phyloP scores from a whole-genome alignment of 192 early-diverging fungal species.

The Piromyces finnis region DNA sequence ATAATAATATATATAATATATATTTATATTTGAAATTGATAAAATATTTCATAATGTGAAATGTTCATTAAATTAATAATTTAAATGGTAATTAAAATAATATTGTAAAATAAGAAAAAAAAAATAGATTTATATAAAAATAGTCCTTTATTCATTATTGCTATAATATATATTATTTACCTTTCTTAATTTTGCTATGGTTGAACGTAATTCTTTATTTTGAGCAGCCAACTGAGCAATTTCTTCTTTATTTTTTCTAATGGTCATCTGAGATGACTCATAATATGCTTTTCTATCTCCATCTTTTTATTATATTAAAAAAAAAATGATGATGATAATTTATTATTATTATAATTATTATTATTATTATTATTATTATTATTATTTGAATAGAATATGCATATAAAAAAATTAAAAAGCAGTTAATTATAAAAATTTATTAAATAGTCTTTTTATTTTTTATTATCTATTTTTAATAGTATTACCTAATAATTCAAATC shows the following conservation, averaged over 20 bases:
- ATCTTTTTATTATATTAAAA: slow-evolving; percentile 16
- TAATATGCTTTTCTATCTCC: slow-evolving; percentile 46
- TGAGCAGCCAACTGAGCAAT: slow-evolving; percentile 18
- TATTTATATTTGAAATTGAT: no score
- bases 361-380: slow-evolving; percentile 4
- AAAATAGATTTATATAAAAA: no score
- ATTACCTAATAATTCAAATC: slow-evolving; percentile 34
- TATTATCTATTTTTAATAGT: no score
- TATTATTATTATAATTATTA: slow-evolving; percentile 1
- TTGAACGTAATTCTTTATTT: slow-evolving; percentile 34
- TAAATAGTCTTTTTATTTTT: no score
- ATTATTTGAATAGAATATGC: no score
- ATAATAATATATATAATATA: no score
- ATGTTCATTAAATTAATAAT: no score
- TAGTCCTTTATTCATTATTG: slow-evolving; percentile 19
- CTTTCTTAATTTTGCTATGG: slow-evolving; percentile 36
- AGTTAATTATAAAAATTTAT: no score
- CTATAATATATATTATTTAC: slow-evolving; percentile 3
- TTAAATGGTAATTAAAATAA: no score
- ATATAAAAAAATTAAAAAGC: neutral
- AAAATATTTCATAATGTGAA: no score
- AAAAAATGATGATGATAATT: no score
- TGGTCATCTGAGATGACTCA: slow-evolving; percentile 41
- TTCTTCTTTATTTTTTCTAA: slow-evolving; percentile 41
- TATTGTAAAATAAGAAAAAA: no score